phyloP scores from a whole-genome alignment of 2,329 filamentous ascomycete species.

The Pseudogymnoascus sp. region DNA sequence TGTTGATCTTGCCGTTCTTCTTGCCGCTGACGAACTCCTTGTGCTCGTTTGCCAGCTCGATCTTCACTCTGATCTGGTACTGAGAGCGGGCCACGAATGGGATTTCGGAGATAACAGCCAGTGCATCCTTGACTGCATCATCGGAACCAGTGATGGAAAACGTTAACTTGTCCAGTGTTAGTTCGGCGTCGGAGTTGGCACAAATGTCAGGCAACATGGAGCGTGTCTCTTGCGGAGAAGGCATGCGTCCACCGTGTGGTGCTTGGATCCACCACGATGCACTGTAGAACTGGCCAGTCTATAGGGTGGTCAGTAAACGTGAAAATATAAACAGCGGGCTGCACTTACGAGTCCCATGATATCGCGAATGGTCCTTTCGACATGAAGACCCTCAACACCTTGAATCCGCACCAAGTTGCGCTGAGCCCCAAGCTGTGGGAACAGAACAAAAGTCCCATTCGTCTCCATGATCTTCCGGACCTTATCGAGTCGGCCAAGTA shows the following conservation, averaged over 20 bases:
- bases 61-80: conserved; percentile 94
- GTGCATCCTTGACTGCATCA: conserved; percentile 89
- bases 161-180: conserved; percentile 87
- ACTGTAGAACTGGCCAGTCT: conserved; percentile 96
- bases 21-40: conserved; percentile 99
- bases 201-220: conserved; percentile 94
- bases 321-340: conserved; percentile 13
- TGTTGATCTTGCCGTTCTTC: conserved; percentile 99
- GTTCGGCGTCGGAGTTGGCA: conserved; percentile 88
- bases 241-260: conserved; percentile 53
- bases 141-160: conserved; percentile 95
- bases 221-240: conserved; percentile 62
- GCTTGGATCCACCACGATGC: conserved; percentile 92
- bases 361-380: conserved; percentile 89
- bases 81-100: conserved; percentile 79
- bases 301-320: conserved; percentile 4
- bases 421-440: conserved; percentile 79
- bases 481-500: conserved; percentile 87
- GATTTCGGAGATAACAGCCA: conserved; percentile 87
- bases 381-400: conserved; percentile 84
- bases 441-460: conserved; percentile 90
- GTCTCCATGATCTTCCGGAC: conserved; percentile 96
- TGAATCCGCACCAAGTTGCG: conserved; percentile 81
- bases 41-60: conserved; percentile 97
- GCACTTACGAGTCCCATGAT: conserved; percentile 79